Evolutionary conservation across 352 stramenopile species (phyloP).

Genomic region (Pythium insidiosum): DNA sequence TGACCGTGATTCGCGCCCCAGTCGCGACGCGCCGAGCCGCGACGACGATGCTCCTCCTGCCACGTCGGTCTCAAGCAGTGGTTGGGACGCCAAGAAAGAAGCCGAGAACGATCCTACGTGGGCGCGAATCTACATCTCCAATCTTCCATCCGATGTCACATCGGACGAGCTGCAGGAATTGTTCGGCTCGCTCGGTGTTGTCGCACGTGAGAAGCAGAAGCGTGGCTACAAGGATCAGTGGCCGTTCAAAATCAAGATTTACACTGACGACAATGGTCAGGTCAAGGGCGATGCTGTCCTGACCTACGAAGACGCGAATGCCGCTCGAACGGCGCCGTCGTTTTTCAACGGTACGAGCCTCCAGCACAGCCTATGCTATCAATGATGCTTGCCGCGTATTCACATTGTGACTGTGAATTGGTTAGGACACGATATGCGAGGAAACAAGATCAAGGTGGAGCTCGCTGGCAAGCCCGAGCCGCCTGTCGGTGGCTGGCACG

Average conservation of each 20-base stretch:
- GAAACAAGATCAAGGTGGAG: constrained; percentile 83
- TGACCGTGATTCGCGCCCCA: constrained; percentile 13
- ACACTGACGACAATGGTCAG: constrained; percentile 60
- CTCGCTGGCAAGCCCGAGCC: constrained; percentile 76
- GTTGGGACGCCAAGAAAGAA: constrained; percentile 71
- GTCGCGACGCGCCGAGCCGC: constrained; percentile 2
- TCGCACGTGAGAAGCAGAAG: constrained; percentile 83
- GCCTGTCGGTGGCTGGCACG: constrained; percentile 61
- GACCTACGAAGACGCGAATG: constrained; percentile 82
- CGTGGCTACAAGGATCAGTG: constrained; percentile 85
- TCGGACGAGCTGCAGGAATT: constrained; percentile 78
- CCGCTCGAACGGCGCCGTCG: constrained; percentile 61
- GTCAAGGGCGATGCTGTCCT: constrained; percentile 81
- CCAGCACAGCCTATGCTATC: too few species aligned
- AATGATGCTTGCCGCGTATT: too few species aligned
- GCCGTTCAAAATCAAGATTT: constrained; percentile 89
- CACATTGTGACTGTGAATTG: too few species aligned
- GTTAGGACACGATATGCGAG: constrained; percentile 60
- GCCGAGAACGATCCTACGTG: constrained; percentile 73
- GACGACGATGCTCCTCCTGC: constrained; percentile 4
- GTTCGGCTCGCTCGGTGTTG: constrained; percentile 76
- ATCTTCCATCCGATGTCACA: constrained; percentile 67
- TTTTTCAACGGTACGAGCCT: constrained; percentile 73
- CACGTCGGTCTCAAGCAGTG: constrained; percentile 17
- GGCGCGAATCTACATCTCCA: constrained; percentile 85